Base-by-base conservation (phyloP, 805 yeast species). In the Saccharomycopsis guyanensis region DNA sequence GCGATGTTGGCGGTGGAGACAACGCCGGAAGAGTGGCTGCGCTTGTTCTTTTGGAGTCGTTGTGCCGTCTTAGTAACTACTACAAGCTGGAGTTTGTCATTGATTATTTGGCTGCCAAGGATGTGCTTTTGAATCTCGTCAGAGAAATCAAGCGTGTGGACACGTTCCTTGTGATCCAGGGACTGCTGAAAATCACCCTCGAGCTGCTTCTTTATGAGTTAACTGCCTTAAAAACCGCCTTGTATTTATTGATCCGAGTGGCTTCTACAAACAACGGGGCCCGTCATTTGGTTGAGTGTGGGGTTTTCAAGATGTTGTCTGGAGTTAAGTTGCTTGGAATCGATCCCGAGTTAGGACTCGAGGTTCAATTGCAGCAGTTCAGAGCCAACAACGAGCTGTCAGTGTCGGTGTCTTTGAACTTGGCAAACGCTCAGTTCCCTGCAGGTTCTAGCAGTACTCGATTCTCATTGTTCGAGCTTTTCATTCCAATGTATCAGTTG, bases 241-340 rank as follows among this genome's bases (percentile, higher is more conserved):
- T 86, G 36, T 78, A 80, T 48, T 72, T 89, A 41, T 65, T 91
- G 51, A 71, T 80, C 1, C 73, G 93, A 53, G 72, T 91, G 10
- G 86, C 94, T 0, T 86, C 83, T 57, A 76, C 84, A 0, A 76
- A 85, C 52, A 58, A 60, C 6, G 97, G 98, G 3, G 88, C 97
- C 0, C 75, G 76, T 42, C 82, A 80, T 46, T 66, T 91, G 44
- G 63, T 88, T 20, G 87, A 86, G 55, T 75, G 82, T 54, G 91
- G 82, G 42, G 60, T 91, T 5, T 80, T 88, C 59, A 72, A 77
- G 15, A 67, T 76, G 0, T 67, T 89, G 44, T 73, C 70, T 46
- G 67, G 73, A 10, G 75, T 82, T 34, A 64, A 64, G 16, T 74
- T 87, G 52, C 64, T 86, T 38, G 60, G 67, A 31, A 70, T 80